Evolutionary conservation across 106 monocot genomes (phyloP).

Genomic region (Narthecium ossifragum): DNA sequence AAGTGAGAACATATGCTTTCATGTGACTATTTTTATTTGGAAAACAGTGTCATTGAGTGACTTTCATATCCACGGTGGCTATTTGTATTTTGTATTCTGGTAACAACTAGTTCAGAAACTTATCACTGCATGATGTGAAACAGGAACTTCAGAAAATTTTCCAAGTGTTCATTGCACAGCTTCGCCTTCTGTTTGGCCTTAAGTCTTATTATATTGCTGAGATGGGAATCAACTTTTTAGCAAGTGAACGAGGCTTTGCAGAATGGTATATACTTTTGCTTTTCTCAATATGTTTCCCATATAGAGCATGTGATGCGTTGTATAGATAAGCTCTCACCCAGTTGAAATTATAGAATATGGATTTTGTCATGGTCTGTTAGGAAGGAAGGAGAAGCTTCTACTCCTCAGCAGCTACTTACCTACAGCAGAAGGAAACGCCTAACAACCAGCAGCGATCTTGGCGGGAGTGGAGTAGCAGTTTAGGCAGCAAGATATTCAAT

Average conservation of each 20-base stretch:
- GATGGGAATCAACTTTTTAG: constrained; percentile 28
- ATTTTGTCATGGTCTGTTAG: background rate
- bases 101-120: background rate
- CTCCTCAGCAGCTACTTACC: too few species aligned
- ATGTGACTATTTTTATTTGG: background rate
- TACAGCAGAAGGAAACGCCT: too few species aligned
- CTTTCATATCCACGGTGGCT: background rate
- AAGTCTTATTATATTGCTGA: constrained; percentile 27
- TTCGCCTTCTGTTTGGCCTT: constrained; percentile 67
- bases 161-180: constrained; percentile 54
- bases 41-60: background rate
- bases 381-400: too few species aligned
- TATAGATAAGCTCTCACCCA: too few species aligned
- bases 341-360: background rate
- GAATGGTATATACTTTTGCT: constrained; percentile 32
- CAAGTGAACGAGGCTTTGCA: constrained; percentile 58
- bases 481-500: too few species aligned
- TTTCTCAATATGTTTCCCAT: background rate
- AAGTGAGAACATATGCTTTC: background rate
- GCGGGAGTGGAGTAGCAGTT: too few species aligned
- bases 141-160: constrained; percentile 63
- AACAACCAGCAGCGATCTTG: too few species aligned
- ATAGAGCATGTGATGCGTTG: background rate
- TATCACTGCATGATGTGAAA: constrained; percentile 2
- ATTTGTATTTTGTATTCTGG: background rate